Conservation (phyloP, 2,329 filamentous ascomycete genomes). For the Aureobasidium subglaciale region DNA sequence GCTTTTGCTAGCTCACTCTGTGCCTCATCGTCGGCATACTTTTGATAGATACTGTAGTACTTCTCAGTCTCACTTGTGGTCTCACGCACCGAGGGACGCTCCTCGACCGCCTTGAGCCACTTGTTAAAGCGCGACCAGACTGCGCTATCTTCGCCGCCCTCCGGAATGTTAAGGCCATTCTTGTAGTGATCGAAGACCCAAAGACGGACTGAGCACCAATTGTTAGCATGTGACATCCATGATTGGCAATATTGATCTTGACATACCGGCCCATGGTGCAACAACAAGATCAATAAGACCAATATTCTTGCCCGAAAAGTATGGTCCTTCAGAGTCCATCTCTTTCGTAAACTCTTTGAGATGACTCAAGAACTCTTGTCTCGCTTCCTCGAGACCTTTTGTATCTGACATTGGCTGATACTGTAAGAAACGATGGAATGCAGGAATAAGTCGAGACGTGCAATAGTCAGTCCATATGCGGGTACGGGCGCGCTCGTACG, state of each 20-base stretch:
- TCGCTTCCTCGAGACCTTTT: slow-evolving; percentile 42
- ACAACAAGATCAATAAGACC: slow-evolving; percentile 63
- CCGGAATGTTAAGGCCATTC: slow-evolving; percentile 44
- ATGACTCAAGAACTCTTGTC: slow-evolving; percentile 51
- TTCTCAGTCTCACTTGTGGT: slow-evolving; percentile 62
- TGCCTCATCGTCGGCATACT: slow-evolving; percentile 41
- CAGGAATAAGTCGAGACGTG: slow-evolving; percentile 58
- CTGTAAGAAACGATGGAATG: slow-evolving; percentile 57
- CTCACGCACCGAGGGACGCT: slow-evolving; percentile 55
- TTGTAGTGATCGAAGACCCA: slow-evolving; percentile 75
- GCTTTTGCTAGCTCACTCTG: slow-evolving; percentile 44
- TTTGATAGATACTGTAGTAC: slow-evolving; percentile 60
- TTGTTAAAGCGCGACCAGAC: slow-evolving; percentile 58
- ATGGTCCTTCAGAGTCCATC: slow-evolving; percentile 57
- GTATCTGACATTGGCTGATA: slow-evolving; percentile 36
- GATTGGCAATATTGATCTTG: too few relatives aligned
- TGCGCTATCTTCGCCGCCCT: slow-evolving; percentile 47
- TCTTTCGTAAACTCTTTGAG: slow-evolving; percentile 55
- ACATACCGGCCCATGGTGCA: slow-evolving; percentile 58
- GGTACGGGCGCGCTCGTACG: slow-evolving; percentile 58
- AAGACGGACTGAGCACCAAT: slow-evolving; percentile 38
- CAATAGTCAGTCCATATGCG: slow-evolving; percentile 71
- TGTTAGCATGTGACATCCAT: neutral
- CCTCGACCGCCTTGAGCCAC: slow-evolving; percentile 56
- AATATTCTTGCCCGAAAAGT: slow-evolving; percentile 59